phyloP scores from a whole-genome alignment of 176 grass and related monocot species.

The Lolium multiflorum region DNA sequence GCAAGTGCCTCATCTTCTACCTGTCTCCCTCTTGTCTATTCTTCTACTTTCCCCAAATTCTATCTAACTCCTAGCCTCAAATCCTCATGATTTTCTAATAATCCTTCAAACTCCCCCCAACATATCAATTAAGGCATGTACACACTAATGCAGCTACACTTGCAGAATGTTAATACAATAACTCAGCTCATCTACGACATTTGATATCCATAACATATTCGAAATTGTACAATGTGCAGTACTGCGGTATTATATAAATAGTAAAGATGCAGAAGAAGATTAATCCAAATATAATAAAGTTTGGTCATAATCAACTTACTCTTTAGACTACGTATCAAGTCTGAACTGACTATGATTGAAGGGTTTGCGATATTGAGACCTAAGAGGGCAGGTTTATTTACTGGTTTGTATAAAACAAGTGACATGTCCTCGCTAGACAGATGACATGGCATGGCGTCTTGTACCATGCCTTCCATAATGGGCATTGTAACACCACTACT shows the following conservation, averaged over 20 bases:
- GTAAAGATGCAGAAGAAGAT: constrained; percentile 24
- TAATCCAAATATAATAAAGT: constrained; percentile 28
- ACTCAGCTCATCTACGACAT: background rate
- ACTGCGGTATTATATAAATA: constrained; percentile 6
- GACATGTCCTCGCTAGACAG: constrained; percentile 52
- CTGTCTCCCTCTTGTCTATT: background rate
- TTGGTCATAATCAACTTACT: constrained; percentile 62
- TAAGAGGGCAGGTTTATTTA: constrained; percentile 37
- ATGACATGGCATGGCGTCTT: constrained; percentile 37
- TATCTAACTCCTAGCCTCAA: constrained; percentile 3
- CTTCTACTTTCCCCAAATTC: background rate
- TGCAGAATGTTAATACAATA: constrained; percentile 8
- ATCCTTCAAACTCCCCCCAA: background rate
- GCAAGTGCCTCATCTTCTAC: background rate
- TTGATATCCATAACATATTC: background rate
- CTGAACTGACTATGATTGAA: constrained; percentile 74
- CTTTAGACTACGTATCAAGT: constrained; percentile 77
- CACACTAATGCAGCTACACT: background rate
- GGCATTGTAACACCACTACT: constrained; percentile 32
- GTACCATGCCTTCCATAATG: constrained; percentile 47
- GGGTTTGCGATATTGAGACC: constrained; percentile 46
- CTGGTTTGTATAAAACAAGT: constrained; percentile 79
- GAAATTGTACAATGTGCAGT: constrained; percentile 8
- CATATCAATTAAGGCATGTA: background rate
- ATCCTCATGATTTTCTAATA: background rate